These are phyloP conservation scores for Fraxinus cuspidata DNA, from an alignment of 257 asterid species.

Conservation along the genomic window DNA sequence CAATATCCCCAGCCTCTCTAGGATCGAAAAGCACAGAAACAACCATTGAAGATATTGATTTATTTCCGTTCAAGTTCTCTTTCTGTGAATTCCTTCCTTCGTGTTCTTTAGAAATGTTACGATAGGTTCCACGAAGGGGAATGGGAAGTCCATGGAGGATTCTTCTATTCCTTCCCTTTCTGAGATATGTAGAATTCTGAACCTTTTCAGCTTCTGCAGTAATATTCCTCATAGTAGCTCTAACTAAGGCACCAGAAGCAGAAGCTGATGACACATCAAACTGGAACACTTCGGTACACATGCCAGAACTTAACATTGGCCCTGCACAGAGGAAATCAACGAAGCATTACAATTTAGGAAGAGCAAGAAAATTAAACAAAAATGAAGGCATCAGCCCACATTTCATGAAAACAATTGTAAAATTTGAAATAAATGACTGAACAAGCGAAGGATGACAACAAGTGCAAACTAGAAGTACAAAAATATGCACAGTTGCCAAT, in stretches of 20 bases:
- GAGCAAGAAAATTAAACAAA: no score
- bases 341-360: neutral
- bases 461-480: neutral
- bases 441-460: neutral
- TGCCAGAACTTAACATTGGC: slow-evolving; percentile 87
- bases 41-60: slow-evolving; percentile 73
- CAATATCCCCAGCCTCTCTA: slow-evolving; percentile 73
- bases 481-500: neutral
- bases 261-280: slow-evolving; percentile 76
- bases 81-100: slow-evolving; percentile 42
- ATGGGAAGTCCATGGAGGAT: slow-evolving; percentile 59
- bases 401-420: no score
- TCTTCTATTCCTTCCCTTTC: slow-evolving; percentile 67
- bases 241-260: slow-evolving; percentile 67
- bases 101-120: slow-evolving; percentile 58
- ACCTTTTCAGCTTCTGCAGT: slow-evolving; percentile 37
- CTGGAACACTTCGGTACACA: slow-evolving; percentile 98
- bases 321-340: slow-evolving; percentile 45
- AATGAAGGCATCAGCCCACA: no score
- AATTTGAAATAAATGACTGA: no score
- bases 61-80: slow-evolving; percentile 45
- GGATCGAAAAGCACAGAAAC: slow-evolving; percentile 97
- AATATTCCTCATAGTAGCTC: slow-evolving; percentile 53
- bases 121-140: slow-evolving; percentile 53
- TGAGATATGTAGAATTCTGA: slow-evolving; percentile 50